phyloP scores from a whole-genome alignment of 371 early-diverging fungal species.

The Rhizopus stolonifer region DNA sequence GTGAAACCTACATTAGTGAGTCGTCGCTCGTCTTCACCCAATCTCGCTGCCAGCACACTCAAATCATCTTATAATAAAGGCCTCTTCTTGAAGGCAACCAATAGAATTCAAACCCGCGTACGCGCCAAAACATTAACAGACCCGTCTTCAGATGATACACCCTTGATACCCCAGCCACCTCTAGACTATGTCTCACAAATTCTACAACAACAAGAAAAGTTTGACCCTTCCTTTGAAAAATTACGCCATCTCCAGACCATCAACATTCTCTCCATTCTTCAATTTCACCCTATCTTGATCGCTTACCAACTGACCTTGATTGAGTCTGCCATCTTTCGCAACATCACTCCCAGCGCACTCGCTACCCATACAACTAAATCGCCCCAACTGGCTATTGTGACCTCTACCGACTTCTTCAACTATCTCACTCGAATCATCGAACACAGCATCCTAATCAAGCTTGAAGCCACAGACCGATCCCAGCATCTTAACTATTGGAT shows the following conservation, averaged over 20 bases:
- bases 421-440: slow-evolving; percentile 77
- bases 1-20: background rate
- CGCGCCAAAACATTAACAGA: background rate
- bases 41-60: slow-evolving; percentile 6
- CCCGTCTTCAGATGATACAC: slow-evolving; percentile 15
- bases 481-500: slow-evolving; percentile 71
- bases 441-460: slow-evolving; percentile 62
- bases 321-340: slow-evolving; percentile 68
- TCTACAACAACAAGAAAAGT: slow-evolving; percentile 14
- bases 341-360: slow-evolving; percentile 64
- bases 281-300: slow-evolving; percentile 65
- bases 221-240: slow-evolving; percentile 40
- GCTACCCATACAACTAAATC: slow-evolving; percentile 62
- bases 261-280: slow-evolving; percentile 56
- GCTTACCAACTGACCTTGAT: slow-evolving; percentile 76
- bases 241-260: slow-evolving; percentile 50
- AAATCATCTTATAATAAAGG: slow-evolving; percentile 16
- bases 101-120: background rate
- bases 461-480: slow-evolving; percentile 64
- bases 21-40: slow-evolving; percentile 22
- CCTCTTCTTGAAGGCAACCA: slow-evolving; percentile 7
- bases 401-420: slow-evolving; percentile 81
- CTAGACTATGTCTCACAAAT: slow-evolving; percentile 2
- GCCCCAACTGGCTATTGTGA: slow-evolving; percentile 66
- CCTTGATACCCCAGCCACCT: slow-evolving; percentile 42